Percentiles rank a stretch among this genome's conserved stretches.
These are phyloP conservation scores for Colletotrichum shisoi DNA, from an alignment of 2,329 filamentous ascomycete genomes.

Conservation along the genomic window DNA sequence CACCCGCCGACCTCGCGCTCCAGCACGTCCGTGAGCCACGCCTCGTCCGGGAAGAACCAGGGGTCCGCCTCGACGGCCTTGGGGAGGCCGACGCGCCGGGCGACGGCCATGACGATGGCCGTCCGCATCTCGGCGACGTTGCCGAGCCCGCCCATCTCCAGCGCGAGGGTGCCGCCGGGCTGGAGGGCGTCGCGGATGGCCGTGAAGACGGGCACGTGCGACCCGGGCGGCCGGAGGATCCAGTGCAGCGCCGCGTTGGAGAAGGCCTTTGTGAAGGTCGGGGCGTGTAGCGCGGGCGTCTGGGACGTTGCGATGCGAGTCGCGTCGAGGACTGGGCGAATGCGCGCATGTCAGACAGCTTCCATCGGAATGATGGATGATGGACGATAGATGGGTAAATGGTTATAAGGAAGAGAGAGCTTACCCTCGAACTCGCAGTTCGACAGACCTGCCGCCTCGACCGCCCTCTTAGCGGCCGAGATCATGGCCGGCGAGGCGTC, in stretches of 20 bases:
- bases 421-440: constrained; percentile 57
- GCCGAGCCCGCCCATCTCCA: constrained; percentile 76
- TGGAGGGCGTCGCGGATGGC: constrained; percentile 61
- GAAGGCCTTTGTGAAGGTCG: constrained; percentile 64
- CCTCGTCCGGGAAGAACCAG: constrained; percentile 76
- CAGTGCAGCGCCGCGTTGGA: constrained; percentile 74
- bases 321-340: constrained; percentile 55
- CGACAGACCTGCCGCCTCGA: constrained; percentile 45
- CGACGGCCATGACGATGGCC: constrained; percentile 63
- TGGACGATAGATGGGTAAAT: not conserved
- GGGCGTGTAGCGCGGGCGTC: constrained; percentile 18
- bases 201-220: constrained; percentile 61
- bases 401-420: not conserved
- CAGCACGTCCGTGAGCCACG: constrained; percentile 59
- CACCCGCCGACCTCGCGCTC: constrained; percentile 57
- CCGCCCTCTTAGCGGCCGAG: constrained; percentile 55
- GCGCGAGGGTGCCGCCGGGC: constrained; percentile 66
- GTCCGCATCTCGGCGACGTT: constrained; percentile 71
- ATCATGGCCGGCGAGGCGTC: constrained; percentile 70
- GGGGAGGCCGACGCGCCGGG: constrained; percentile 60
- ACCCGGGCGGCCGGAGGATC: constrained; percentile 61
- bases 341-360: not conserved
- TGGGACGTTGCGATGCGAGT: constrained; percentile 48
- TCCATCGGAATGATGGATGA: not conserved
- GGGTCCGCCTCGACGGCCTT: constrained; percentile 62